These are phyloP conservation scores for Schizophyllum amplum DNA, from an alignment of 1,284 basidiomycete genomes.

Conservation along the genomic window DNA sequence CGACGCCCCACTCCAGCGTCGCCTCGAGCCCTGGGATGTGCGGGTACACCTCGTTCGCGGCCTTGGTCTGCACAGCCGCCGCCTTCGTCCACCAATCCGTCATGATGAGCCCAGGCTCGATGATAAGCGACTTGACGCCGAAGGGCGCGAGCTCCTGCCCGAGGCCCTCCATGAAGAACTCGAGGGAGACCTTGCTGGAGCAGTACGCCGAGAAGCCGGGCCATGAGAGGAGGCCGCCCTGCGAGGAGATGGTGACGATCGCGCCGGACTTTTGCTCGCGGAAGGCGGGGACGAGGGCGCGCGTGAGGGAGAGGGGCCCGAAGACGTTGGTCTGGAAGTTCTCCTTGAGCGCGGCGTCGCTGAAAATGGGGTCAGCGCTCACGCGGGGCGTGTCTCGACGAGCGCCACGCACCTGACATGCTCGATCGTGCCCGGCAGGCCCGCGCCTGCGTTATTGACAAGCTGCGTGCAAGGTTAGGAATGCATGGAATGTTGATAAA, in stretches of 20 bases:
- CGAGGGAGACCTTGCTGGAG: constrained; percentile 16
- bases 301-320: constrained; percentile 14
- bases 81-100: constrained; percentile 19
- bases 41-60: constrained; percentile 2
- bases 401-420: constrained; percentile 9
- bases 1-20: constrained; percentile 11
- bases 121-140: constrained; percentile 5
- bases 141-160: constrained; percentile 8
- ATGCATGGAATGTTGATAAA: not conserved
- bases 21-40: constrained; percentile 16
- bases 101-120: constrained; percentile 22
- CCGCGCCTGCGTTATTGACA: constrained; percentile 16
- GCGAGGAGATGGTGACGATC: constrained; percentile 16
- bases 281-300: constrained; percentile 15
- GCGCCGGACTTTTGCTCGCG: constrained; percentile 11
- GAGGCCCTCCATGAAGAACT: constrained; percentile 10
- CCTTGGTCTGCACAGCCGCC: not conserved
- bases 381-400: not conserved
- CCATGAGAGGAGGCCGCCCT: constrained; percentile 9
- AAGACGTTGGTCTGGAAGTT: constrained; percentile 18
- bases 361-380: too few relatives aligned
- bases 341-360: constrained; percentile 1
- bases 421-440: constrained; percentile 14
- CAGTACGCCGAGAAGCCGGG: constrained; percentile 14
- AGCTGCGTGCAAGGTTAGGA: constrained; percentile 6